Percentiles rank a stretch among this genome's conserved stretches.
Evolutionary conservation across 495 filamentous ascomycete species (phyloP).

Genomic region (Penicillium turbatum): DNA sequence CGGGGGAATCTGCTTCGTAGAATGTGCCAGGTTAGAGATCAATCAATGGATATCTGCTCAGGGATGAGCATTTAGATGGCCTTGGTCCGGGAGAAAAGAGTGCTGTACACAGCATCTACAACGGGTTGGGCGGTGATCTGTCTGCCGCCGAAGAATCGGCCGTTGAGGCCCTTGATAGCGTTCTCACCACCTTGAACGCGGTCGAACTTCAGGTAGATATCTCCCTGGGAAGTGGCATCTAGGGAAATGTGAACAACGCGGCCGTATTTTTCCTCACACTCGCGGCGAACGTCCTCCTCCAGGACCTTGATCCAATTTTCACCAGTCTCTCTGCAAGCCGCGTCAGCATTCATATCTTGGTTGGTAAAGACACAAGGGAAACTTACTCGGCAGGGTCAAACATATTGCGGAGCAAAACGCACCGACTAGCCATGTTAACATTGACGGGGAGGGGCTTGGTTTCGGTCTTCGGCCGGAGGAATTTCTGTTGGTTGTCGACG

Average conservation of each 20-base stretch:
- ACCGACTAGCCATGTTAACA: slow-evolving; percentile 89
- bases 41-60: neutral
- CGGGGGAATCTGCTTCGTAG: slow-evolving; percentile 23
- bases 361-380: neutral
- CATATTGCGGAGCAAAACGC: slow-evolving; percentile 92
- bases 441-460: slow-evolving; percentile 76
- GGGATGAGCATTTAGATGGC: slow-evolving; percentile 42
- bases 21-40: slow-evolving; percentile 16
- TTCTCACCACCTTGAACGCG: slow-evolving; percentile 91
- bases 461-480: slow-evolving; percentile 76
- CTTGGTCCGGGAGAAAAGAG: slow-evolving; percentile 85
- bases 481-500: slow-evolving; percentile 61
- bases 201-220: slow-evolving; percentile 98
- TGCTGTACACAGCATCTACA: slow-evolving; percentile 97
- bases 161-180: slow-evolving; percentile 95
- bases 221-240: slow-evolving; percentile 89
- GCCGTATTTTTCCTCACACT: slow-evolving; percentile 95
- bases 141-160: slow-evolving; percentile 85
- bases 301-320: slow-evolving; percentile 88
- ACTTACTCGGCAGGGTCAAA: slow-evolving; percentile 90
- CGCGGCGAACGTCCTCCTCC: slow-evolving; percentile 87
- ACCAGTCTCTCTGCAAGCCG: slow-evolving; percentile 66
- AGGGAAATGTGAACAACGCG: slow-evolving; percentile 96
- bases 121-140: slow-evolving; percentile 92
- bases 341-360: slow-evolving; percentile 37